These are phyloP conservation scores for Hibiscus trionum DNA, from an alignment of 345 rosid species.

Conservation along the genomic window DNA sequence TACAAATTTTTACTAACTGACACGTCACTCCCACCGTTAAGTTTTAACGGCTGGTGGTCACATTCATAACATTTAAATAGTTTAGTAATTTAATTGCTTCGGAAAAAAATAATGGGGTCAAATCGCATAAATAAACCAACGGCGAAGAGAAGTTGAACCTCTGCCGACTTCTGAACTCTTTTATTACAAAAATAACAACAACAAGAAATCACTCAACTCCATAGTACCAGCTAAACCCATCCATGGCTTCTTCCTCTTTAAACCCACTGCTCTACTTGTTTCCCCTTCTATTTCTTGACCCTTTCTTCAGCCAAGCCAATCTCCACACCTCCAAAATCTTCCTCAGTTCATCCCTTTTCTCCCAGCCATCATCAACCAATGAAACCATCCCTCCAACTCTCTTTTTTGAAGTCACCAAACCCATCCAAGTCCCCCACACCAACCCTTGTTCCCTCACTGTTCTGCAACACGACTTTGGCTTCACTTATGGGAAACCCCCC, in stretches of 20 bases:
- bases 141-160: no score
- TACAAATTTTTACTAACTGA: no score
- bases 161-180: no score
- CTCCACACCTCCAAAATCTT: conserved; percentile 27
- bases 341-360: conserved; percentile 24
- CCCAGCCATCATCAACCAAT: conserved; percentile 22
- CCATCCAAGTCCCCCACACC: conserved; percentile 31
- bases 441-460: conserved; percentile 46
- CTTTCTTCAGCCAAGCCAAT: conserved; percentile 26
- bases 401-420: conserved; percentile 74
- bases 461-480: conserved; percentile 65
- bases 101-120: no score
- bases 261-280: conserved; percentile 22
- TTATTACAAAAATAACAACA: no score
- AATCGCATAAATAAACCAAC: no score
- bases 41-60: no score
- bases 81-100: no score
- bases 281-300: conserved; percentile 19
- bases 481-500: conserved; percentile 58
- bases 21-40: no score
- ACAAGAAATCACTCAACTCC: not conserved
- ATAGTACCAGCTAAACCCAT: not conserved
- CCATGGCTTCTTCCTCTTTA: conserved; percentile 34
- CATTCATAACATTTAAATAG: no score
- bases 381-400: conserved; percentile 34